phyloP scores from a whole-genome alignment of 352 stramenopile species.

The Saprolegnia parasitica region DNA sequence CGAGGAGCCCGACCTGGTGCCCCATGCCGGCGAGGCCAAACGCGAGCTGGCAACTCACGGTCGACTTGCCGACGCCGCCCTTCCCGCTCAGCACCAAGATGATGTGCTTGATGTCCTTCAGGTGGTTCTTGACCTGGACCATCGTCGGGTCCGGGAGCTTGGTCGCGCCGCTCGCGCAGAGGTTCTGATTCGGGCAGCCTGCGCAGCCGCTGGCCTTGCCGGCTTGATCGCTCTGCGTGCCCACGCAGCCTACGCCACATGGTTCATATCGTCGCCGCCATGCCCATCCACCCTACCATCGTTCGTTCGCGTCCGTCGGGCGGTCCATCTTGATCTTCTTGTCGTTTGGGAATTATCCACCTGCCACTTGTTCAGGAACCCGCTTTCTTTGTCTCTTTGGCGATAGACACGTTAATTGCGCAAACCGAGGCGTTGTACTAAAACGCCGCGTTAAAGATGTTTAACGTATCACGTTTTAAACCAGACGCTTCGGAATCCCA shows the following conservation, averaged over 20 bases:
- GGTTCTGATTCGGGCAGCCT: conserved; percentile 96
- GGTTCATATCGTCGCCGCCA: neutral
- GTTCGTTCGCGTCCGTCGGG: conserved; percentile 23
- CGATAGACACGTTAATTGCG: neutral
- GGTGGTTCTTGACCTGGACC: conserved; percentile 82
- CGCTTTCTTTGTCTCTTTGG: neutral
- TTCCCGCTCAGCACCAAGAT: conserved; percentile 99
- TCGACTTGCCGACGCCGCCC: conserved; percentile 99
- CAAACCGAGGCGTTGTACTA: neutral
- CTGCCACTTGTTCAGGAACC: conserved; percentile 1
- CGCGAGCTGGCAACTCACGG: conserved; percentile 96
- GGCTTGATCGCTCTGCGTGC: conserved; percentile 89
- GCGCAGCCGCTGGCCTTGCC: conserved; percentile 93
- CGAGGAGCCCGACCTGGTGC: conserved; percentile 95
- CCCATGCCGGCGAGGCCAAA: conserved; percentile 93
- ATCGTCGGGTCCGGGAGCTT: conserved; percentile 58
- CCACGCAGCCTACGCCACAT: conserved; percentile 84
- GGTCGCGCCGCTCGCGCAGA: conserved; percentile 92
- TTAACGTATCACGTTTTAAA: neutral
- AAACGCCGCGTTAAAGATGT: neutral
- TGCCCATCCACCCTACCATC: conserved; percentile 1
- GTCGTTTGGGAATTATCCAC: conserved; percentile 3
- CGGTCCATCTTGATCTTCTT: conserved; percentile 22
- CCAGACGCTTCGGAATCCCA: neutral
- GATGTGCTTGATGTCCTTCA: conserved; percentile 91